Evolutionary conservation across 2,329 filamentous ascomycete species (phyloP).

Genomic region (Pseudogymnoascus sp.): DNA sequence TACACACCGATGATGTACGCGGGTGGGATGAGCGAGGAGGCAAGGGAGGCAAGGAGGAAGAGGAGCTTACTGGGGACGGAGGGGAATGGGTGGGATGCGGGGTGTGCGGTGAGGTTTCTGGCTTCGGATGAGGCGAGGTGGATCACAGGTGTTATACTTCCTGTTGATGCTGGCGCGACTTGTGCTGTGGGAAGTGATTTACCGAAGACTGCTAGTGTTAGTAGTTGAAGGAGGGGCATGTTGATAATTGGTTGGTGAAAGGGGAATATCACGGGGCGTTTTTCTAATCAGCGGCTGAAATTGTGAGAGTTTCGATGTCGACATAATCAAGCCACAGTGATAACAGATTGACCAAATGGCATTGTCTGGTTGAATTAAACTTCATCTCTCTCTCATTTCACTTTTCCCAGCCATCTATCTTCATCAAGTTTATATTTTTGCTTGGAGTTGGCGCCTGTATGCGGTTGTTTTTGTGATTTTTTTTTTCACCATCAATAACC

Average conservation of each 20-base stretch:
- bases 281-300: not conserved
- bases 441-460: not conserved
- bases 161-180: conserved; percentile 41
- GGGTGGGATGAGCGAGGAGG: conserved; percentile 34
- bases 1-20: conserved; percentile 44
- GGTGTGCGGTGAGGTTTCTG: conserved; percentile 42
- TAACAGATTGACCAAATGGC: not conserved
- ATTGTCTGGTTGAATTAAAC: not conserved
- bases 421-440: not conserved
- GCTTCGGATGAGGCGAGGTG: conserved; percentile 44
- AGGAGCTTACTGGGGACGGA: conserved; percentile 48
- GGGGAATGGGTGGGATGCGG: conserved; percentile 47
- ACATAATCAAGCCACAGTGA: not conserved
- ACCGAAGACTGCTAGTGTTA: conserved; percentile 20
- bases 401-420: not conserved
- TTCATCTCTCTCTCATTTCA: not conserved
- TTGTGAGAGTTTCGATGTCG: not conserved
- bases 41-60: conserved; percentile 30
- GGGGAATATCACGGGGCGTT: not conserved
- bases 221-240: not conserved
- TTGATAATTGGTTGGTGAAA: not conserved
- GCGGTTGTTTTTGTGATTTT: too few species aligned
- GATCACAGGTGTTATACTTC: conserved; percentile 41
- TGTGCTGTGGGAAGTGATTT: conserved; percentile 36
- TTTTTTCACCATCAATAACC: not conserved